phyloP scores from a whole-genome alignment of 208 protist species.

The Leishmania major region DNA sequence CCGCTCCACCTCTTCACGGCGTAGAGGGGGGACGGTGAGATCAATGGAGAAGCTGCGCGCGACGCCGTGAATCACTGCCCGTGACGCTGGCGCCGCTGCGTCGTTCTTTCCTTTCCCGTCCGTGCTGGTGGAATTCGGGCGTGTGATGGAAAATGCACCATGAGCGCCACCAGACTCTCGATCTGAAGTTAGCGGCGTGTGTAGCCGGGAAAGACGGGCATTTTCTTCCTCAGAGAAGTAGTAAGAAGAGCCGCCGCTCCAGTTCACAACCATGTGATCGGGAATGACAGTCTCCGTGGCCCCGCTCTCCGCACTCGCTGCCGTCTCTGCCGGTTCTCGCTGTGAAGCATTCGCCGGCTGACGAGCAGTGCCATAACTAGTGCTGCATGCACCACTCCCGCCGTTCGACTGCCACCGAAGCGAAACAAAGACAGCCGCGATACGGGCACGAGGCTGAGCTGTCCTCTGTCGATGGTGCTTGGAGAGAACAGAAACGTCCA shows the following conservation, averaged over 20 bases:
- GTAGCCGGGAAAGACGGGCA: background rate
- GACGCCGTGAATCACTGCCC: background rate
- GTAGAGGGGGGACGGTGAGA: constrained; percentile 43
- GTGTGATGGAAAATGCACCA: background rate
- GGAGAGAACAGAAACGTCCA: background rate
- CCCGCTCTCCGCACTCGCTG: background rate
- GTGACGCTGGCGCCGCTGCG: background rate
- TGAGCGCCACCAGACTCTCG: background rate
- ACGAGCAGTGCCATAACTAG: background rate
- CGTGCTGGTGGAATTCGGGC: background rate
- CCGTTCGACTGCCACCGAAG: background rate
- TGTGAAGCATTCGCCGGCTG: background rate
- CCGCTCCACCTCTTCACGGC: constrained; percentile 49
- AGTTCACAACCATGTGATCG: background rate
- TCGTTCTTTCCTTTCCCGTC: background rate
- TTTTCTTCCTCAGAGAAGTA: constrained; percentile 19
- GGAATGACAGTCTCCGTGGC: background rate
- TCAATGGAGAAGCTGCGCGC: constrained; percentile 17
- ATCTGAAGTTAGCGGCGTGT: too few relatives aligned
- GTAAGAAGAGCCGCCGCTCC: constrained; percentile 7
- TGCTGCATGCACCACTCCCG: too few relatives aligned
- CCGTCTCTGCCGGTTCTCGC: background rate
- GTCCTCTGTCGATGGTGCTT: background rate
- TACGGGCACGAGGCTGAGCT: background rate
- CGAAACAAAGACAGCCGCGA: background rate